Evolutionary conservation across 768 basidiomycete genomes (phyloP).

Genomic region (Cystobasidiopsis lactophilus): DNA sequence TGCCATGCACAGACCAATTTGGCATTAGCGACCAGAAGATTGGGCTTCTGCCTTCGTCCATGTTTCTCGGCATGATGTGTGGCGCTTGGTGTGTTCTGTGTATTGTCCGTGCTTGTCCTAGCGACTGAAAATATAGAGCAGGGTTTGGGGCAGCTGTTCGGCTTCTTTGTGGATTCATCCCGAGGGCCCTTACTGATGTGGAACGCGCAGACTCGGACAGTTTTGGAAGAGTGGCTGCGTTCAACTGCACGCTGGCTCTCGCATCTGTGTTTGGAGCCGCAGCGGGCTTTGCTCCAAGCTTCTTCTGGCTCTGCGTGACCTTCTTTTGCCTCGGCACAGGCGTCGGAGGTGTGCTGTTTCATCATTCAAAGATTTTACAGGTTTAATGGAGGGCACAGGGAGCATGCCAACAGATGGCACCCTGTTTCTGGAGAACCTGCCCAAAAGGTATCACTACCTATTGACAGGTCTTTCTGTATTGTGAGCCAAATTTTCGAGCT

Average conservation of each 20-base stretch:
- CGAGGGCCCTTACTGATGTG: neutral
- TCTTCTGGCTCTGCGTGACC: conserved; percentile 43
- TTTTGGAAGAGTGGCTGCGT: conserved; percentile 66
- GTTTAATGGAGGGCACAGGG: conserved; percentile 31
- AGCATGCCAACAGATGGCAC: conserved; percentile 96
- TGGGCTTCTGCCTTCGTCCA: conserved; percentile 61
- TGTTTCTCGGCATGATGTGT: conserved; percentile 89
- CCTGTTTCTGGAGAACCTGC: conserved; percentile 75
- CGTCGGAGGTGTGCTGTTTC: conserved; percentile 38
- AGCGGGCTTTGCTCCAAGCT: conserved; percentile 50
- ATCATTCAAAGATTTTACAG: neutral
- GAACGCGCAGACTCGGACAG: conserved; percentile 47
- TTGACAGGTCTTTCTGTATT: conserved; percentile 84
- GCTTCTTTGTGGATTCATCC: conserved; percentile 7
- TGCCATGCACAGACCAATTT: conserved; percentile 40
- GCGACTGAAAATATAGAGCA: too few species aligned
- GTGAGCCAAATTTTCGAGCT: neutral
- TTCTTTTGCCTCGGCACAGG: conserved; percentile 79
- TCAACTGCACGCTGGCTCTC: conserved; percentile 77
- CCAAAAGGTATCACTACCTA: conserved; percentile 71
- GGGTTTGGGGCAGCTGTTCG: conserved; percentile 57
- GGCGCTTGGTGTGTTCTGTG: too few species aligned
- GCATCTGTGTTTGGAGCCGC: conserved; percentile 70
- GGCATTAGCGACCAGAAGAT: conserved; percentile 49
- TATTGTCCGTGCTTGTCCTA: too few species aligned